Conservation (phyloP, 768 basidiomycete species). For the Russula brevipes region DNA sequence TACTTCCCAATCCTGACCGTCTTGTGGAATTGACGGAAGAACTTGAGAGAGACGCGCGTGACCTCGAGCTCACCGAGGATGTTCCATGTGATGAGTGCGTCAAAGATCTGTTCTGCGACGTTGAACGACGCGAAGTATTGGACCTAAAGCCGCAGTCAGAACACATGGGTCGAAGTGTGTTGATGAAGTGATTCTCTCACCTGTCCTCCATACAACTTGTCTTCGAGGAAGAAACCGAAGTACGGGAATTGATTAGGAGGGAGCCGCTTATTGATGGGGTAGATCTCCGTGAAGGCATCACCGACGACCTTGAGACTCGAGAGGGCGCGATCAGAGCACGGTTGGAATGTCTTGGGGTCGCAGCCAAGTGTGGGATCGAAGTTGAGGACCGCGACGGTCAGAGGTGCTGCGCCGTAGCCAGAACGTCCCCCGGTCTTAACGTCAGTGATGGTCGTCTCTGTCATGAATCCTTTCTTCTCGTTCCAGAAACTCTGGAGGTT, state of each 20-base stretch:
- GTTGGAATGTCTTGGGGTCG: conserved; percentile 25
- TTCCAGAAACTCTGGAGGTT: conserved; percentile 19
- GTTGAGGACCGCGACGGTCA: conserved; percentile 33
- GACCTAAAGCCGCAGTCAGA: conserved; percentile 18
- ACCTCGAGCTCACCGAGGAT: conserved; percentile 25
- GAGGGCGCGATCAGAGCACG: conserved; percentile 33
- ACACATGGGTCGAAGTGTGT: background rate
- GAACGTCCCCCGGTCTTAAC: conserved; percentile 25
- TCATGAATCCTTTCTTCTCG: conserved; percentile 13
- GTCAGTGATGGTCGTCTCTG: conserved; percentile 17
- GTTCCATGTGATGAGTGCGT: conserved; percentile 29
- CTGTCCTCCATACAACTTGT: conserved; percentile 12
- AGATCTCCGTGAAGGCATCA: conserved; percentile 29
- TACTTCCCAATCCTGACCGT: background rate
- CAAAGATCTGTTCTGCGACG: conserved; percentile 31
- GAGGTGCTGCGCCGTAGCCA: conserved; percentile 31
- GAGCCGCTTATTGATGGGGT: conserved; percentile 27
- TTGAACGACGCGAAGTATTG: conserved; percentile 32
- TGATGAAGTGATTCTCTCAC: background rate
- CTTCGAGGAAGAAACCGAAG: conserved; percentile 16
- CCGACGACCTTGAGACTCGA: conserved; percentile 27
- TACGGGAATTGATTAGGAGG: background rate
- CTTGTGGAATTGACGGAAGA: conserved; percentile 21
- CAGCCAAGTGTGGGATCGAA: conserved; percentile 29
- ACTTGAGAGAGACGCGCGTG: conserved; percentile 29